phyloP scores from a whole-genome alignment of 768 basidiomycete species.

The Royoungia palumana region DNA sequence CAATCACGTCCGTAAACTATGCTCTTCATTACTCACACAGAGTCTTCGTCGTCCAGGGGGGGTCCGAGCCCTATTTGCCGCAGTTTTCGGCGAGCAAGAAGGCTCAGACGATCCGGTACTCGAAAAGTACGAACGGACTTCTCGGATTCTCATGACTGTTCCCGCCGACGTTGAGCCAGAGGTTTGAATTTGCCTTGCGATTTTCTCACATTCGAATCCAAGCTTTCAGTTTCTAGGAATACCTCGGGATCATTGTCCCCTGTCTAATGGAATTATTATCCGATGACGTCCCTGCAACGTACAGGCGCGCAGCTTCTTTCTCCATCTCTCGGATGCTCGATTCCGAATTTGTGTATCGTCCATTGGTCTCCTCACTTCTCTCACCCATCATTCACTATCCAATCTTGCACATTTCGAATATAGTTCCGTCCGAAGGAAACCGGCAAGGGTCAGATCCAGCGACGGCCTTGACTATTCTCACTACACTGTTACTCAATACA shows the following conservation, averaged over 20 bases:
- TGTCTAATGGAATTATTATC: conserved; percentile 51
- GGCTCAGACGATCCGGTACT: conserved; percentile 49
- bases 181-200: conserved; percentile 38
- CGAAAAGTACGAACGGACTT: conserved; percentile 72
- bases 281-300: conserved; percentile 32
- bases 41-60: conserved; percentile 73
- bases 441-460: conserved; percentile 28
- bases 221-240: conserved; percentile 44
- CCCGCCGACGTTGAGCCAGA: conserved; percentile 54
- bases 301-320: conserved; percentile 65
- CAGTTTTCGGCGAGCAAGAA: conserved; percentile 66
- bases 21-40: conserved; percentile 60
- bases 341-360: conserved; percentile 22
- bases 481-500: conserved; percentile 62
- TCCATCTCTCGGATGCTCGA: conserved; percentile 63
- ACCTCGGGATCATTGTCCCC: conserved; percentile 54
- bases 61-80: conserved; percentile 62
- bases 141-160: conserved; percentile 58
- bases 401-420: conserved; percentile 31
- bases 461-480: conserved; percentile 47
- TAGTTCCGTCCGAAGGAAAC: not conserved
- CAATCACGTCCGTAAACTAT: conserved; percentile 54
- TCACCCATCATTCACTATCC: conserved; percentile 53
- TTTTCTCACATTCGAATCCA: conserved; percentile 3
- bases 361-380: conserved; percentile 31